Evolutionary conservation across 1,284 basidiomycete genomes (phyloP).

Genomic region (Ganoderma sp.): DNA sequence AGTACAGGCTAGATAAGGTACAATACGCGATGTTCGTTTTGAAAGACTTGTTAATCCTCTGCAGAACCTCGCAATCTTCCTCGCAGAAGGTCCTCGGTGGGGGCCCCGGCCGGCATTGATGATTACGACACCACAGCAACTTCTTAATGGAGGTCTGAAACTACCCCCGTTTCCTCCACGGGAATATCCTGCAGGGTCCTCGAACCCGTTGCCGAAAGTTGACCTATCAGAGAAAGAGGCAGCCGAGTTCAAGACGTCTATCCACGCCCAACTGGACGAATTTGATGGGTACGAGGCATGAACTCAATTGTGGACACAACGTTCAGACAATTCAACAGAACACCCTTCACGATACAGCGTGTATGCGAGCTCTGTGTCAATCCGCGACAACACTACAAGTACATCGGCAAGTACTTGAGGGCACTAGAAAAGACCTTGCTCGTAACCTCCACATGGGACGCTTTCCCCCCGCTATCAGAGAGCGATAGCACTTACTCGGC

Average conservation of each 20-base stretch:
- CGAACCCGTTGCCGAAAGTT: slow-evolving; percentile 58
- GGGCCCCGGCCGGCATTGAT: slow-evolving; percentile 35
- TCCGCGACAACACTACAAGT: slow-evolving; percentile 77
- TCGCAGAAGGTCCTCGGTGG: slow-evolving; percentile 42
- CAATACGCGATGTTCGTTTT: slow-evolving; percentile 27
- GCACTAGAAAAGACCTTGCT: slow-evolving; percentile 86
- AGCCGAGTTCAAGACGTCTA: slow-evolving; percentile 58
- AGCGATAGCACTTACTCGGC: slow-evolving; percentile 45
- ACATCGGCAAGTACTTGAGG: slow-evolving; percentile 88
- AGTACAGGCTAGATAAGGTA: slow-evolving; percentile 71
- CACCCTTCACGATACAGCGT: slow-evolving; percentile 94
- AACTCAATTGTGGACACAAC: slow-evolving; percentile 12
- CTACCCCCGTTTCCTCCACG: slow-evolving; percentile 81
- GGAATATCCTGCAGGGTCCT: slow-evolving; percentile 53
- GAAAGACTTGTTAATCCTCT: slow-evolving; percentile 16
- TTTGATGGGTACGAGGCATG: slow-evolving; percentile 68
- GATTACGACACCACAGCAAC: slow-evolving; percentile 48
- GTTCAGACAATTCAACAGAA: slow-evolving; percentile 43
- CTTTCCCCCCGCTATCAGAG: slow-evolving; percentile 64
- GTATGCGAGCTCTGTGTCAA: slow-evolving; percentile 83
- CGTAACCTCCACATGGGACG: slow-evolving; percentile 82
- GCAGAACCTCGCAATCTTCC: slow-evolving; percentile 66
- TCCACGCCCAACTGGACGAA: slow-evolving; percentile 75
- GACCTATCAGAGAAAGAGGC: slow-evolving; percentile 72
- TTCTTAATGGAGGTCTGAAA: slow-evolving; percentile 69